phyloP scores from a whole-genome alignment of 768 basidiomycete genomes.

The Trametes cubensis region DNA sequence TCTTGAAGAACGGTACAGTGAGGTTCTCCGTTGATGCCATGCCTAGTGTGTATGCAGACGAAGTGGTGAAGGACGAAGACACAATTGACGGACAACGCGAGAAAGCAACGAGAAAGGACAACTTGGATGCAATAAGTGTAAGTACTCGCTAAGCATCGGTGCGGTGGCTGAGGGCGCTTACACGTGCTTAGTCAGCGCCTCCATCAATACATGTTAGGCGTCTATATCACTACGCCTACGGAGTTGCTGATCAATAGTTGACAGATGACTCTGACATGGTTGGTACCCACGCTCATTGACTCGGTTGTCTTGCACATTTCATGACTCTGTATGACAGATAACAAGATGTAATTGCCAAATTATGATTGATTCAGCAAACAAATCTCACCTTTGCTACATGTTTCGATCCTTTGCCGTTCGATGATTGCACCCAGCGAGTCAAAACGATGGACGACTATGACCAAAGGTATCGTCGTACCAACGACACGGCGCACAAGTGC shows the following conservation, averaged over 20 bases:
- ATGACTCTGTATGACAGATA: too few species aligned
- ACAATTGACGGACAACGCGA: background rate
- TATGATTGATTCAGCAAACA: too few species aligned
- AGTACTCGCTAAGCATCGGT: background rate
- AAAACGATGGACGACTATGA: too few species aligned
- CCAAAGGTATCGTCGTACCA: too few species aligned
- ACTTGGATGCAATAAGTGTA: background rate
- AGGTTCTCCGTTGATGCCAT: slow-evolving; percentile 34
- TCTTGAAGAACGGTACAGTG: slow-evolving; percentile 88
- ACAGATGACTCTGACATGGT: background rate
- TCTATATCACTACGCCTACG: background rate
- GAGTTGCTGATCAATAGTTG: too few species aligned
- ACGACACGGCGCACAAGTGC: too few species aligned
- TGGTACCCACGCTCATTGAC: slow-evolving; percentile 1
- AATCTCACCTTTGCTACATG: too few species aligned
- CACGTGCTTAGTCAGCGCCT: slow-evolving; percentile 11
- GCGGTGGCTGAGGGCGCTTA: slow-evolving; percentile 11
- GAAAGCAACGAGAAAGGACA: background rate
- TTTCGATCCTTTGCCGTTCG: too few species aligned
- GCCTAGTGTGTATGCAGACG: too few species aligned
- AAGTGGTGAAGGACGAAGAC: background rate
- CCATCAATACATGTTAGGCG: slow-evolving; percentile 5
- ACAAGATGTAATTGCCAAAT: too few species aligned
- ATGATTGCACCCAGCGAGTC: too few species aligned
- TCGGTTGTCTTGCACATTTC: too few species aligned